These are phyloP conservation scores for Cyberlindnera mrakii DNA, from an alignment of 805 yeast species.

Conservation along the genomic window DNA sequence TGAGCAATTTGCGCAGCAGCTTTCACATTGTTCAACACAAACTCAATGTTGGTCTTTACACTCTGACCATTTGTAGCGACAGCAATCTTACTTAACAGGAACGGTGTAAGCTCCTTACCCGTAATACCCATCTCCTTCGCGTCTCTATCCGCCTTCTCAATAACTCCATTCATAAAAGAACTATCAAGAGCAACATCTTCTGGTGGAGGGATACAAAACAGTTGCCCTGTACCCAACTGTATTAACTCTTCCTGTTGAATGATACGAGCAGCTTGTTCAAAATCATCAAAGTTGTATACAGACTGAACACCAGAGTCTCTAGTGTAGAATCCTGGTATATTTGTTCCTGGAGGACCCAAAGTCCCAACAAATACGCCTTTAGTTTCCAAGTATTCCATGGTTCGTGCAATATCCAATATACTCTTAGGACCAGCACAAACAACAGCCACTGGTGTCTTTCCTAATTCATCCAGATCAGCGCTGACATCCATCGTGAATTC, in stretches of 20 bases:
- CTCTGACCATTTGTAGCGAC: constrained; percentile 64
- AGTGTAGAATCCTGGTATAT: constrained; percentile 78
- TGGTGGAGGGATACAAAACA: constrained; percentile 84
- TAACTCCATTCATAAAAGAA: constrained; percentile 45
- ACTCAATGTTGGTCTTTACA: constrained; percentile 62
- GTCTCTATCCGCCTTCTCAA: constrained; percentile 49
- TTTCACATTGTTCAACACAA: constrained; percentile 71
- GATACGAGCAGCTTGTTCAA: constrained; percentile 56
- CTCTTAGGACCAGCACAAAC: constrained; percentile 91
- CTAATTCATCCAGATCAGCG: constrained; percentile 82
- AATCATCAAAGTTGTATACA: constrained; percentile 55
- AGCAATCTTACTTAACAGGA: constrained; percentile 59
- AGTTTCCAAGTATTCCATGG: constrained; percentile 83
- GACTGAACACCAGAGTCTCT: constrained; percentile 68
- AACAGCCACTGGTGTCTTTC: constrained; percentile 80
- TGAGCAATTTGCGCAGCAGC: constrained; percentile 64
- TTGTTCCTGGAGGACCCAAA: constrained; percentile 41
- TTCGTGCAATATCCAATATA: constrained; percentile 71
- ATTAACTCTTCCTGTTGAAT: constrained; percentile 44
- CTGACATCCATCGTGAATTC: constrained; percentile 72
- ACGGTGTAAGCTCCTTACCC: constrained; percentile 82
- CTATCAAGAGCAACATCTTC: constrained; percentile 50
- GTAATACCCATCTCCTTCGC: constrained; percentile 46
- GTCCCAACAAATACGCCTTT: constrained; percentile 87
- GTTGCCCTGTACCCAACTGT: constrained; percentile 57